Evolutionary conservation across 768 basidiomycete genomes (phyloP).

Genomic region (Mycena alexandri): DNA sequence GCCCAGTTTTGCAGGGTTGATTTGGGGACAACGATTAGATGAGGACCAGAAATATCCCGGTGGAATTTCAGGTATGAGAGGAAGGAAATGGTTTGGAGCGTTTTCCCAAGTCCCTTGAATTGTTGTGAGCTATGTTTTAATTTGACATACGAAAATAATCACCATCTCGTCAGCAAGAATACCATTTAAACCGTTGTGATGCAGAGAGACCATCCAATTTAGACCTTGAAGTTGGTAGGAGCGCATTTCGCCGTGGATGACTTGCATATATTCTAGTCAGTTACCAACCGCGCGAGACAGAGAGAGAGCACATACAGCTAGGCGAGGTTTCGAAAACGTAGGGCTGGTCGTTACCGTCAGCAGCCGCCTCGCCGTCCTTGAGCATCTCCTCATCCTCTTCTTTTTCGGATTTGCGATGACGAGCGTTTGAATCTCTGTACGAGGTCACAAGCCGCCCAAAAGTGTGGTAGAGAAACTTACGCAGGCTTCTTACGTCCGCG

Average conservation of each 20-base stretch:
- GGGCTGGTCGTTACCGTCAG: conserved; percentile 88
- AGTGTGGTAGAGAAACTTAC: conserved; percentile 51
- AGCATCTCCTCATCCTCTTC: conserved; percentile 98
- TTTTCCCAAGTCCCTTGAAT: conserved; percentile 93
- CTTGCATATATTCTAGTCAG: conserved; percentile 54
- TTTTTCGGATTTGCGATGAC: conserved; percentile 96
- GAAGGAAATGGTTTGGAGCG: conserved; percentile 97
- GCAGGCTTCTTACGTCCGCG: conserved; percentile 86
- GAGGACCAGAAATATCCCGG: conserved; percentile 80
- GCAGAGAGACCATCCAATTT: conserved; percentile 97
- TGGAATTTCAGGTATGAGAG: conserved; percentile 94
- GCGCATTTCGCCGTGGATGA: conserved; percentile 91
- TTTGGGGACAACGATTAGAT: conserved; percentile 98
- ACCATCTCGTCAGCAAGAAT: conserved; percentile 99
- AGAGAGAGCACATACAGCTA: conserved; percentile 66
- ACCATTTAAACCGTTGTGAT: conserved; percentile 97
- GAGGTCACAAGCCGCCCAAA: background rate
- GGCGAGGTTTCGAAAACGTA: conserved; percentile 96
- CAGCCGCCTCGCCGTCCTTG: conserved; percentile 85
- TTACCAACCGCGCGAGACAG: background rate
- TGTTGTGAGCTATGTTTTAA: conserved; percentile 23
- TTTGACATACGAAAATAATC: conserved; percentile 29
- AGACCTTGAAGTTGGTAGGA: conserved; percentile 95
- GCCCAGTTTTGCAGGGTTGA: conserved; percentile 98
- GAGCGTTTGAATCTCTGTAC: conserved; percentile 76